phyloP scores from a whole-genome alignment of 805 yeast genomes.

The Wickerhamomyces chaumierensis region DNA sequence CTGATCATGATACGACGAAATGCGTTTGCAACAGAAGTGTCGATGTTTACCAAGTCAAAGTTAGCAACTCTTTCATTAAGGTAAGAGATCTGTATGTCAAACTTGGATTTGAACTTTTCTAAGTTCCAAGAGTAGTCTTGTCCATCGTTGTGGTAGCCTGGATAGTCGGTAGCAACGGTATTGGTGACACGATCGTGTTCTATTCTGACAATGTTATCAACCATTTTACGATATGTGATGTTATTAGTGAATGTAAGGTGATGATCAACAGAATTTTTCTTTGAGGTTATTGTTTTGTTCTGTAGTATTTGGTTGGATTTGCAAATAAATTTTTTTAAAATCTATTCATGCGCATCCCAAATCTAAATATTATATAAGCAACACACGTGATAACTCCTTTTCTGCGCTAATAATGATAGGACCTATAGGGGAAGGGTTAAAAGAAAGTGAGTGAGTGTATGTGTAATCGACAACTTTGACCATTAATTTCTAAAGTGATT shows the following conservation, averaged over 20 bases:
- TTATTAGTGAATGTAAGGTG: not conserved
- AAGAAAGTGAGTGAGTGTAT: too few relatives aligned
- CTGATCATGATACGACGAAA: constrained; percentile 95
- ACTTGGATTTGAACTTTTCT: constrained; percentile 59
- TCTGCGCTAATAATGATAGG: too few relatives aligned
- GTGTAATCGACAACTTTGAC: too few relatives aligned
- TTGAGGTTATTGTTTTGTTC: too few relatives aligned
- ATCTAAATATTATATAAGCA: not conserved
- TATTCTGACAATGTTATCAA: constrained; percentile 60
- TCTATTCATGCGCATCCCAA: too few relatives aligned
- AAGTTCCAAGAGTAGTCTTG: constrained; percentile 74
- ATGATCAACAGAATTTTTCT: too few relatives aligned
- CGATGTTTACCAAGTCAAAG: constrained; percentile 79
- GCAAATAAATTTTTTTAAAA: too few relatives aligned
- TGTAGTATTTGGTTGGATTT: too few relatives aligned
- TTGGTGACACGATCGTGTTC: constrained; percentile 88
- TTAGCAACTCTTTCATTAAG: constrained; percentile 63
- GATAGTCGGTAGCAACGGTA: constrained; percentile 83
- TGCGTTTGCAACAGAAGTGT: constrained; percentile 91
- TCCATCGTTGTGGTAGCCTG: constrained; percentile 60
- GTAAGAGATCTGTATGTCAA: constrained; percentile 57
- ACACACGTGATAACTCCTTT: not conserved
- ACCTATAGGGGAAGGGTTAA: too few relatives aligned
- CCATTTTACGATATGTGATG: constrained; percentile 1
- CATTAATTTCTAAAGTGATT: too few relatives aligned